These are phyloP conservation scores for Effrenium voratum DNA, from an alignment of 73 alveolate genomes.

Conservation along the genomic window DNA sequence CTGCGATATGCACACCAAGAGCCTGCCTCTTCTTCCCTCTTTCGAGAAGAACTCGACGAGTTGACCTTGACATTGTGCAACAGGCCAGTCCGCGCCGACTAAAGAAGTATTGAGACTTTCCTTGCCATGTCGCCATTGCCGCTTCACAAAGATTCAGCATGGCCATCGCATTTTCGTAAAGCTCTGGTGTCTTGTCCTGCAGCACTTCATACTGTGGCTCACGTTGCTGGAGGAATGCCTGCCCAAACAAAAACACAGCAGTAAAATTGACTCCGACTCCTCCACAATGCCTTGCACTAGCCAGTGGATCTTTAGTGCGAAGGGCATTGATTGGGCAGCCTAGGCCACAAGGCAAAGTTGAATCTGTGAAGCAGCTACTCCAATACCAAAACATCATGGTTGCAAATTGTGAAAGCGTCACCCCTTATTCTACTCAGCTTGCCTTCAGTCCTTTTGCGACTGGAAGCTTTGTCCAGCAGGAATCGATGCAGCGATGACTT, in stretches of 20 bases:
- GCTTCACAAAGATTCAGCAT: constrained; percentile 84
- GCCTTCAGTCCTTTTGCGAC: no score
- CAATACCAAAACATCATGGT: no score
- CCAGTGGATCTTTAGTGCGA: constrained; percentile 85
- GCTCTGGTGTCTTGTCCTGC: constrained; percentile 92
- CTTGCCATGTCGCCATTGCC: constrained; percentile 41
- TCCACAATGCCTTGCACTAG: constrained; percentile 80
- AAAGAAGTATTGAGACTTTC: no score
- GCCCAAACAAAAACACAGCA: background rate
- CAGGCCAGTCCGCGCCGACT: background rate
- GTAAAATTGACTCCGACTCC: background rate
- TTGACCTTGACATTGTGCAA: background rate
- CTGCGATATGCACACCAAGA: no score
- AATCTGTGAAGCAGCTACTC: background rate
- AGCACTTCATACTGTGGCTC: no score
- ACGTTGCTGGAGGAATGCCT: background rate
- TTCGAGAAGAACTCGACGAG: constrained; percentile 18
- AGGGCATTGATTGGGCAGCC: constrained; percentile 92
- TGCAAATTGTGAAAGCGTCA: no score
- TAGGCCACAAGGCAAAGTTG: background rate
- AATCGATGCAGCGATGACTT: constrained; percentile 72
- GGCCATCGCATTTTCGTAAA: constrained; percentile 83
- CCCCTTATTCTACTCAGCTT: no score
- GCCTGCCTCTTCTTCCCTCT: constrained; percentile 20
- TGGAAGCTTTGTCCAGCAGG: constrained; percentile 69